Evolutionary conservation across 352 stramenopile genomes (phyloP).

Genomic region (Elongisporangium prolatum): DNA sequence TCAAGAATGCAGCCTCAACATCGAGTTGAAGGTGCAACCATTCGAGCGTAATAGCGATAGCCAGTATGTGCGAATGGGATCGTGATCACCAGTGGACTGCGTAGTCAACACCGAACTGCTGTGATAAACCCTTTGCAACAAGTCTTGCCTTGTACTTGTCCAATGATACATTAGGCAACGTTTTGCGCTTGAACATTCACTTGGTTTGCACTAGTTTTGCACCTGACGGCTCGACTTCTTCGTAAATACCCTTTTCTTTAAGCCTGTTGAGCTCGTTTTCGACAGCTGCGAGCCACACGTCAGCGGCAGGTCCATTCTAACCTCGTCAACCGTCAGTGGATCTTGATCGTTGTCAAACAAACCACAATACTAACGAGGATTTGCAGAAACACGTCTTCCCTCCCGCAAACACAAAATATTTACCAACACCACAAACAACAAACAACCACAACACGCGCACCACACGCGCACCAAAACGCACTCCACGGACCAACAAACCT

Average conservation of each 20-base stretch:
- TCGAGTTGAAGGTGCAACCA: conserved; percentile 13
- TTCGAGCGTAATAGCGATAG: conserved; percentile 1
- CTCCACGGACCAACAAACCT: too few relatives aligned
- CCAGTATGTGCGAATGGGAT: conserved; percentile 7
- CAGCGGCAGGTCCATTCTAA: background rate
- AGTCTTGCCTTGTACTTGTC: conserved; percentile 35
- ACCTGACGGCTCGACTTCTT: conserved; percentile 1
- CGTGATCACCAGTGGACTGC: conserved; percentile 25
- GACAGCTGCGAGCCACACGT: conserved; percentile 8
- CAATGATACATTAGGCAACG: conserved; percentile 13
- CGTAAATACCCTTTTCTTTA: background rate
- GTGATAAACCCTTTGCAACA: conserved; percentile 25
- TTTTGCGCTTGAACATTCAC: conserved; percentile 9
- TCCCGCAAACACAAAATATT: too few relatives aligned
- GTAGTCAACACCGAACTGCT: conserved; percentile 28
- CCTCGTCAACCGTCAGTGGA: conserved; percentile 7
- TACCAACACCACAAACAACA: too few relatives aligned
- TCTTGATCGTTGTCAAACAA: conserved; percentile 6
- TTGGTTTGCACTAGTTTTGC: background rate
- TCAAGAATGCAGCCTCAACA: conserved; percentile 14
- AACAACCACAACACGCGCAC: too few relatives aligned
- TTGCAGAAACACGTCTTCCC: too few relatives aligned
- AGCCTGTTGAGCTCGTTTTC: background rate
- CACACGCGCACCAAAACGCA: too few relatives aligned
- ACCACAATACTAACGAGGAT: too few relatives aligned